Base-by-base conservation (phyloP, 352 stramenopile genomes). In the Phytophthora pluvialis region DNA sequence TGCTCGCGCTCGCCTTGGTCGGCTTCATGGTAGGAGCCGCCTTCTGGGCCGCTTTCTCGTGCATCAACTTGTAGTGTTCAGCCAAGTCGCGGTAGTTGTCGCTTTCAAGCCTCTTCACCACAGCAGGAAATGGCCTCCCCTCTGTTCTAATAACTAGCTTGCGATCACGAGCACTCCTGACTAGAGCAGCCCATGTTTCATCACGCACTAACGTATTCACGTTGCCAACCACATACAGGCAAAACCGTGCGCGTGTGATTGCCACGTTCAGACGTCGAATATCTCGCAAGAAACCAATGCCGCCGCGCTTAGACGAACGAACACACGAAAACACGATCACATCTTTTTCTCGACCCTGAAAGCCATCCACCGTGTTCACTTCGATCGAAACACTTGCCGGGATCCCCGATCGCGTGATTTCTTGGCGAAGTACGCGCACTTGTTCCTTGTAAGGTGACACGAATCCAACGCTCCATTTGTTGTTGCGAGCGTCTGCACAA, bases 381-480 rank as follows among this genome's bases (percentile, higher is more conserved):
- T 99, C 88, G 42, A 98, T 69, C n/a, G 78, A 89, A 16, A 93
- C 38, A 0, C 59, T 81, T 16, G 75, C 32, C 3, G 81, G 80
- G 16, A 91, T 81, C 3, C 44, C 66, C 16, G 70, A 88, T 9
- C 71, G 72, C 9, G 67, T 81, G 16, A 94, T 78, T 64, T 90
- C 83, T 32, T 84, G 83, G 5, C 87, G 81, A 53, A 97, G 59
- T 26, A 87, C 75, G 7, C 73, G 75, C 28, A 98, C 91, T 82
- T 99, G 98, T 60, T 98, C 96, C 46, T 96, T 93, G 80, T 99
- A 99, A 5, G 98, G 98, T 15, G 98, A 99, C 61, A 99, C 97
- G 49, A 99, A 95, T n/a, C 95, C 96, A 28, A 99, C 92, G 3
- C 73, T 89, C 84, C 87, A 94, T 44, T 91, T 88, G 33, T 92